Evolutionary conservation across 1,284 basidiomycete species (phyloP).

Genomic region (Cystobasidium sp.): DNA sequence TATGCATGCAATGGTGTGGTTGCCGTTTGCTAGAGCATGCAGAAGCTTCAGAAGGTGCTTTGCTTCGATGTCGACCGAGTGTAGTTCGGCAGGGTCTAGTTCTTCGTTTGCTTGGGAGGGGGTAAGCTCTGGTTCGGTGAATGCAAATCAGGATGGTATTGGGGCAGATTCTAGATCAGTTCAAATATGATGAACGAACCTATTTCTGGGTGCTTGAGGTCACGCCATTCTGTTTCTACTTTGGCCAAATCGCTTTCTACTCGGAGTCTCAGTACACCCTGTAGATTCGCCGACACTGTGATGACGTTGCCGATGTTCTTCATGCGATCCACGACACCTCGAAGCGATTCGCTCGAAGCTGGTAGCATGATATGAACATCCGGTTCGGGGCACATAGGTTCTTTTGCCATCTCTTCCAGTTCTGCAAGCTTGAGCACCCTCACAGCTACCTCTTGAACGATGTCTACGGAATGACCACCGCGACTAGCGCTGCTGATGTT

Average conservation of each 20-base stretch:
- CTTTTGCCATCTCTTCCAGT: conserved; percentile 51
- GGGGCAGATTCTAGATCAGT: background rate
- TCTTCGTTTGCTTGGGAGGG: conserved; percentile 20
- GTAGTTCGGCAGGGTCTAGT: conserved; percentile 18
- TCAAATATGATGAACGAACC: background rate
- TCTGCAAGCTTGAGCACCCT: conserved; percentile 54
- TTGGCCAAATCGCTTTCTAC: conserved; percentile 39
- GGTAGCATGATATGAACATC: conserved; percentile 53
- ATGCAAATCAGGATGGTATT: background rate
- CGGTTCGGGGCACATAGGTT: conserved; percentile 54
- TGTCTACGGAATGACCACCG: conserved; percentile 51
- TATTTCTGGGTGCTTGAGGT: conserved; percentile 40
- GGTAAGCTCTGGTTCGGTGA: conserved; percentile 7
- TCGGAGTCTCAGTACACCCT: conserved; percentile 45
- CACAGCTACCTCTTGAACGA: conserved; percentile 55
- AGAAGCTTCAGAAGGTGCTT: conserved; percentile 40
- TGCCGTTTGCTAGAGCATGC: conserved; percentile 30
- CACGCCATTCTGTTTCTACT: conserved; percentile 41
- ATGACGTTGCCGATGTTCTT: conserved; percentile 50
- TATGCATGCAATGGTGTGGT: conserved; percentile 41
- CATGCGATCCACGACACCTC: conserved; percentile 54
- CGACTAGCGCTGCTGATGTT: conserved; percentile 49
- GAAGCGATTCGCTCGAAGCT: conserved; percentile 47
- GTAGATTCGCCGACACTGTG: conserved; percentile 51
- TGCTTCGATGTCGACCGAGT: conserved; percentile 37